A percentile compares a stretch with the other conserved stretches of the same genome.
These are phyloP conservation scores for Kalmusia sp. DNA, from an alignment of 2,329 filamentous ascomycete species.

Conservation along the genomic window DNA sequence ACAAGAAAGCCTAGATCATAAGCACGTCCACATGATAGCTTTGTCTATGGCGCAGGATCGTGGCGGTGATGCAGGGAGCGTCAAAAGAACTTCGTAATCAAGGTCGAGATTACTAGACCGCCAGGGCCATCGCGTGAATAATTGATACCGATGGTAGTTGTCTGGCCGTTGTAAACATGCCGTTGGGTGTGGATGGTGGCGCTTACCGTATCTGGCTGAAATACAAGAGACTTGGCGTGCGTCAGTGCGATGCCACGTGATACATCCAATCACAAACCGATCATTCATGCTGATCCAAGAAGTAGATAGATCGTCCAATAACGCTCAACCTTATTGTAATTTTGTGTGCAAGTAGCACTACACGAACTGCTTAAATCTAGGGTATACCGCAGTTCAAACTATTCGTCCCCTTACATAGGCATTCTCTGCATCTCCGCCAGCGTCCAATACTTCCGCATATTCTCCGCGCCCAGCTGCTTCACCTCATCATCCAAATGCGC, in stretches of 20 bases:
- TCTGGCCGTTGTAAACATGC: neutral
- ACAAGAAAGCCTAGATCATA: neutral
- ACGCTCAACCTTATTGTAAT: too few species aligned
- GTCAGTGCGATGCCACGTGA: constrained; percentile 1
- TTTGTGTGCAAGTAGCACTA: too few species aligned
- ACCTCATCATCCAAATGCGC: constrained; percentile 87
- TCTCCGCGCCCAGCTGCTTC: constrained; percentile 76
- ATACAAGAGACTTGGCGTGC: constrained; percentile 3
- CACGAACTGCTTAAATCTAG: neutral
- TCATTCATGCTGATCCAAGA: neutral
- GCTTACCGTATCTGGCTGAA: neutral
- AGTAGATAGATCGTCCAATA: neutral
- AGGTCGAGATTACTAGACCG: neutral
- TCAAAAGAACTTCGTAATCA: neutral
- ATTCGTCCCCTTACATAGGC: constrained; percentile 62
- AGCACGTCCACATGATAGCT: constrained; percentile 1
- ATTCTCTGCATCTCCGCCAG: constrained; percentile 75
- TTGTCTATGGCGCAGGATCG: neutral
- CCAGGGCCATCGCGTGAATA: too few species aligned
- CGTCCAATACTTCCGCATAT: constrained; percentile 86
- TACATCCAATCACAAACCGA: too few species aligned
- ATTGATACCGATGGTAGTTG: neutral
- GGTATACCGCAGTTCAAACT: neutral
- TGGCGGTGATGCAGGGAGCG: neutral
- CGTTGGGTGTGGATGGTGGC: neutral